Evolutionary conservation across 306 rosid genomes (phyloP).

Genomic region (Cucurbita pepo): DNA sequence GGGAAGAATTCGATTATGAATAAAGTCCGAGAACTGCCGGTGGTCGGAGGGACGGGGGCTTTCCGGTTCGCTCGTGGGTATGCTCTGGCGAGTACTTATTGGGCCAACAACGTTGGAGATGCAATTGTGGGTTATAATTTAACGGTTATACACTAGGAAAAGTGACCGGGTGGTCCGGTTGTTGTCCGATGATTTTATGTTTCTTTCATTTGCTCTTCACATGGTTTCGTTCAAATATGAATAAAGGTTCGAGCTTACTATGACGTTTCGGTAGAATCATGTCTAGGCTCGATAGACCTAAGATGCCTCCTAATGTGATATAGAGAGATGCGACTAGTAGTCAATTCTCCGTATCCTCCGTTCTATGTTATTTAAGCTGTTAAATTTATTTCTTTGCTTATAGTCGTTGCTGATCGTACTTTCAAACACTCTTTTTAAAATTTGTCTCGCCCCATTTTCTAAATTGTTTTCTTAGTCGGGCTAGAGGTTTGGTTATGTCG

Average conservation of each 20-base stretch:
- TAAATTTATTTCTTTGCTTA: too few species aligned
- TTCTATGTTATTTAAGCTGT: too few species aligned
- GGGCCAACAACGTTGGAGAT: conserved; percentile 35
- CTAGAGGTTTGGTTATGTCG: too few species aligned
- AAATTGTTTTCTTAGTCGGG: too few species aligned
- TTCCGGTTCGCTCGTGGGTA: conserved; percentile 71
- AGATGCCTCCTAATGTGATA: too few species aligned
- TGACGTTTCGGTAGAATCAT: too few species aligned
- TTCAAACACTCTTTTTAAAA: too few species aligned
- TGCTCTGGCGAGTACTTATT: conserved; percentile 42
- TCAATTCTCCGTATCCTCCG: too few species aligned
- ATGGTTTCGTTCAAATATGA: background rate
- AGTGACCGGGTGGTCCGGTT: background rate
- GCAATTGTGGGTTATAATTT: conserved; percentile 70
- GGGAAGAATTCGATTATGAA: conserved; percentile 43
- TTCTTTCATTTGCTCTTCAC: background rate
- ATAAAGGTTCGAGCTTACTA: background rate
- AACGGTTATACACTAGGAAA: conserved; percentile 37
- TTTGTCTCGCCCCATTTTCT: too few species aligned
- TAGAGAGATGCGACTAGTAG: too few species aligned
- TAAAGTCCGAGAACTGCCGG: conserved; percentile 48
- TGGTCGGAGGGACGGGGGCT: conserved; percentile 66
- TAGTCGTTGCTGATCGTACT: too few species aligned
- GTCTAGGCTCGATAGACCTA: too few species aligned
- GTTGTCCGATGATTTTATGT: background rate